Percentiles rank a stretch among this genome's conserved stretches.
Conservation (phyloP, 345 rosid genomes). For the Lepidium didymum region DNA sequence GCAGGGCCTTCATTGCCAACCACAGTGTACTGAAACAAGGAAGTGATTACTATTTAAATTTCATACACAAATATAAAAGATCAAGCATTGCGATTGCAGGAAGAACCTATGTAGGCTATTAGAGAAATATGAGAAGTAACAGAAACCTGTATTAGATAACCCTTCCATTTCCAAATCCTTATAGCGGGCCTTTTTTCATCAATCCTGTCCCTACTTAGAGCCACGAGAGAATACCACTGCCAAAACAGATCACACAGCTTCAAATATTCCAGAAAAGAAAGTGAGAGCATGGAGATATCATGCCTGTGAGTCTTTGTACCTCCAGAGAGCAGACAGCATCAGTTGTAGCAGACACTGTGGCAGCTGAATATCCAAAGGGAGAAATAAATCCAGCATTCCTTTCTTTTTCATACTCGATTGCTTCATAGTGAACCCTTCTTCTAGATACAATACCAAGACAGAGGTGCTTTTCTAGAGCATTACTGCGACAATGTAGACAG, state of each 20-base stretch:
- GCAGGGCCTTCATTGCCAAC: constrained; percentile 66
- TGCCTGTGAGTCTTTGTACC: constrained; percentile 34
- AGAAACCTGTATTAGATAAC: constrained; percentile 72
- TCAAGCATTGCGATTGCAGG: constrained; percentile 2
- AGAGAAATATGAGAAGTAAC: neutral
- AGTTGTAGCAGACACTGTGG: constrained; percentile 60
- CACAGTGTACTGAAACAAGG: constrained; percentile 44
- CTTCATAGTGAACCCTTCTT: constrained; percentile 70
- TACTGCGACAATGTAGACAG: constrained; percentile 59
- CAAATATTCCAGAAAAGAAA: constrained; percentile 5
- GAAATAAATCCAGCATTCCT: constrained; percentile 81
- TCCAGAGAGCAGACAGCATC: constrained; percentile 75
- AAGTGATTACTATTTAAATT: constrained; percentile 3
- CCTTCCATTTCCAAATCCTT: constrained; percentile 83
- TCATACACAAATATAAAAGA: neutral
- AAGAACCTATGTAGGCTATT: neutral
- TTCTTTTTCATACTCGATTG: constrained; percentile 75
- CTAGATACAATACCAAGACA: constrained; percentile 75
- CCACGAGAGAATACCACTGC: constrained; percentile 85
- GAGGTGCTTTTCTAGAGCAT: constrained; percentile 89
- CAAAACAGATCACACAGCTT: constrained; percentile 12
- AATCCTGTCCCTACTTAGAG: constrained; percentile 39
- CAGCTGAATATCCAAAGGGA: constrained; percentile 80
- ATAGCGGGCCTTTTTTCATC: constrained; percentile 24
- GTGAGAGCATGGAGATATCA: neutral